Conservation (phyloP, 2,329 filamentous ascomycete genomes). For the Fusarium sterilihyphosum region DNA sequence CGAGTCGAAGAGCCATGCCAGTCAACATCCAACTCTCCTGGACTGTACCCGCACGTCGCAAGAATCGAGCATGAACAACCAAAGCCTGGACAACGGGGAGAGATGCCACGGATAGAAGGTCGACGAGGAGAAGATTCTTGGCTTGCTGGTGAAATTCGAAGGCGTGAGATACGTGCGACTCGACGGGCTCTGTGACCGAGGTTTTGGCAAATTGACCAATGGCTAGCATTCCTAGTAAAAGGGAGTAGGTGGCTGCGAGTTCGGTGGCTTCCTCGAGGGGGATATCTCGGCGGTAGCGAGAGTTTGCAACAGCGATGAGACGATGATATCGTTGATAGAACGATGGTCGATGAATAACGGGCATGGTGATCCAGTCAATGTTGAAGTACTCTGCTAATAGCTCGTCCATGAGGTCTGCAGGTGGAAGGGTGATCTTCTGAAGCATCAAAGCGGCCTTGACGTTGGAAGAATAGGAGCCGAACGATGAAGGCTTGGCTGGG, state of each 20-base stretch:
- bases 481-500: constrained; percentile 35
- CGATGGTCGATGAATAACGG: constrained; percentile 37
- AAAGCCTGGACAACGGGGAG: constrained; percentile 40
- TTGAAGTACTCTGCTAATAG: constrained; percentile 40
- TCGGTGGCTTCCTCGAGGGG: constrained; percentile 41
- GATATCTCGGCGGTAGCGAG: constrained; percentile 42
- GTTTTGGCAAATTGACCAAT: constrained; percentile 37
- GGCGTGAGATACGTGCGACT: constrained; percentile 18
- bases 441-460: constrained; percentile 41
- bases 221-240: constrained; percentile 41
- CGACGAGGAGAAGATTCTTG: constrained; percentile 35
- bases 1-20: constrained; percentile 39
- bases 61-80: constrained; percentile 38
- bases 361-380: constrained; percentile 41
- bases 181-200: background rate
- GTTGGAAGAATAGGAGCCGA: constrained; percentile 45
- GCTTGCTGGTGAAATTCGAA: constrained; percentile 41
- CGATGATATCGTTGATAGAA: constrained; percentile 42
- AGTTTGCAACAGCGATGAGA: constrained; percentile 42
- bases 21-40: constrained; percentile 42
- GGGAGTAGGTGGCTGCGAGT: constrained; percentile 38
- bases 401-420: constrained; percentile 42
- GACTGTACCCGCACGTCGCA: constrained; percentile 24
- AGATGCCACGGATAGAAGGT: constrained; percentile 35
- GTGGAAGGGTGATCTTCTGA: constrained; percentile 41